These are phyloP conservation scores for Nasturtium officinale DNA, from an alignment of 345 rosid genomes.

Conservation along the genomic window DNA sequence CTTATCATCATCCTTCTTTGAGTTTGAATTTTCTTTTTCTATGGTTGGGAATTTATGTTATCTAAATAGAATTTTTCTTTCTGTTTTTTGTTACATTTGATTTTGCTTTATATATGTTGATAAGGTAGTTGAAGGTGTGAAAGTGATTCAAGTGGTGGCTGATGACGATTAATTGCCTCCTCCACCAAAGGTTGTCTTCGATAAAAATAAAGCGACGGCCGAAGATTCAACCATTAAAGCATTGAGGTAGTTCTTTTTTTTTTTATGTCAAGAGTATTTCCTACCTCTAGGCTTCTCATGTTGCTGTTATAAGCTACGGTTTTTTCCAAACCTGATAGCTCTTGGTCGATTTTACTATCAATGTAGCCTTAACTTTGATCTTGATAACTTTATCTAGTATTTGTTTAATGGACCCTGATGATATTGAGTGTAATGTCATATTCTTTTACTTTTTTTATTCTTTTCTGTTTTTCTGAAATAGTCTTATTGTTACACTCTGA, in stretches of 20 bases:
- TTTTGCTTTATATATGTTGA: conserved; percentile 23
- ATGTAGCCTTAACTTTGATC: background rate
- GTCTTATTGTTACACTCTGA: background rate
- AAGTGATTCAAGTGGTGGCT: conserved; percentile 44
- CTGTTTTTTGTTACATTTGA: background rate
- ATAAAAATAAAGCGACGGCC: conserved; percentile 34
- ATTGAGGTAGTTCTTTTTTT: conserved; percentile 53
- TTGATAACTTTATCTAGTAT: background rate
- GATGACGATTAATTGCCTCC: conserved; percentile 85
- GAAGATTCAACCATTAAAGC: conserved; percentile 68
- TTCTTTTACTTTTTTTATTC: background rate
- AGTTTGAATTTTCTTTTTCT: background rate
- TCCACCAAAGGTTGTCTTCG: conserved; percentile 51
- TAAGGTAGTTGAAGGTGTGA: conserved; percentile 43
- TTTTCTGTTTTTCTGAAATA: background rate
- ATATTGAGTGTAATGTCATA: background rate
- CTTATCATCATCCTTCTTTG: background rate
- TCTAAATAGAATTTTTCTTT: background rate
- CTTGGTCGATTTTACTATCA: background rate
- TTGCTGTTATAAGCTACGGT: background rate
- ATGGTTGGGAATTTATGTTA: background rate
- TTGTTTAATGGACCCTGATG: background rate
- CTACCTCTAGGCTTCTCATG: background rate
- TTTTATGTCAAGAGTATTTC: background rate
- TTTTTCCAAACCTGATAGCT: background rate